phyloP scores from a whole-genome alignment of 306 rosid genomes.

The Rosa persica region DNA sequence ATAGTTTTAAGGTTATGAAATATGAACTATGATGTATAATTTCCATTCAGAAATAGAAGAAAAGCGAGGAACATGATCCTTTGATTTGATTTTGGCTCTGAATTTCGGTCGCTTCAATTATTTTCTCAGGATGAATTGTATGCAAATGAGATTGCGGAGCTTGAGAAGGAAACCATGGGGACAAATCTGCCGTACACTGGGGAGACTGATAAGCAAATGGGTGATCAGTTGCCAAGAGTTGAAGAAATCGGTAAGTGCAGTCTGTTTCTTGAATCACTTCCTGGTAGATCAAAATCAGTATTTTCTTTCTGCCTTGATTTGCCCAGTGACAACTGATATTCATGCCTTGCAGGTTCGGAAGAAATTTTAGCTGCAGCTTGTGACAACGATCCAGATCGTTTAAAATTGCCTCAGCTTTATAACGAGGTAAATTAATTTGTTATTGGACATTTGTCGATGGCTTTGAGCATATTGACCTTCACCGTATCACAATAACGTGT shows the following conservation, averaged over 20 bases:
- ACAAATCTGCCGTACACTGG: conserved; percentile 41
- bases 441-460: background rate
- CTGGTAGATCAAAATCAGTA: background rate
- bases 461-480: background rate
- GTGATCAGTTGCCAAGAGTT: conserved; percentile 63
- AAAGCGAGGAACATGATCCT: conserved; percentile 11
- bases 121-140: conserved; percentile 63
- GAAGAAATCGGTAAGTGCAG: conserved; percentile 60
- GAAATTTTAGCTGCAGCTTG: conserved; percentile 60
- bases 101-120: conserved; percentile 21
- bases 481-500: background rate
- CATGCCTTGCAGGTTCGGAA: conserved; percentile 56
- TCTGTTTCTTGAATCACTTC: conserved; percentile 16
- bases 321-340: conserved; percentile 7
- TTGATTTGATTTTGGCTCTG: conserved; percentile 28
- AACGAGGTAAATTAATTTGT: conserved; percentile 55
- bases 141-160: conserved; percentile 56
- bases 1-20: background rate
- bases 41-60: background rate
- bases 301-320: background rate
- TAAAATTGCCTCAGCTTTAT: conserved; percentile 68
- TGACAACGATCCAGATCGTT: conserved; percentile 59
- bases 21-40: background rate
- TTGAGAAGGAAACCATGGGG: conserved; percentile 48
- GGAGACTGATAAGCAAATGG: conserved; percentile 48